Conservation (phyloP, 2,329 filamentous ascomycete genomes). For the Bertia moriformis region DNA sequence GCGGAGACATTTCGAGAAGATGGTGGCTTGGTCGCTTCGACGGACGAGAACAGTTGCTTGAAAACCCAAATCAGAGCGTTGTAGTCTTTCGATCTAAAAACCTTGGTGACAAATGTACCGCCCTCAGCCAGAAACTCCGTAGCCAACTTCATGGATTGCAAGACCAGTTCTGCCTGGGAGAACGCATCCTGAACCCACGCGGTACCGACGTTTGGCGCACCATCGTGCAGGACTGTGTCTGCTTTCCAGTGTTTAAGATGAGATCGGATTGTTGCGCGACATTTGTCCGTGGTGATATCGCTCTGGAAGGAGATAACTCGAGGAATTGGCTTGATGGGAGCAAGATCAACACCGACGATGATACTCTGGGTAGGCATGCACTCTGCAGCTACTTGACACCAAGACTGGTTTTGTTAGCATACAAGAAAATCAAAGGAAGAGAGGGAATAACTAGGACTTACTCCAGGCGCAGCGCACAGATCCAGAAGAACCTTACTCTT, state of each 20-base stretch:
- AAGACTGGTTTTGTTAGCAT: constrained; percentile 44
- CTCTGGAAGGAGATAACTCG: constrained; percentile 84
- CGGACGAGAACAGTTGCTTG: constrained; percentile 87
- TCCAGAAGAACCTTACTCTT: constrained; percentile 92
- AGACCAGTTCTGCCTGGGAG: constrained; percentile 82
- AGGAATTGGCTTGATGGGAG: constrained; percentile 90
- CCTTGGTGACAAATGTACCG: constrained; percentile 90
- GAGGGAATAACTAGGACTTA: constrained; percentile 25
- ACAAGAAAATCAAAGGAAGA: background rate
- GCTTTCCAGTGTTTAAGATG: constrained; percentile 95
- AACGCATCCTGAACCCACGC: constrained; percentile 98
- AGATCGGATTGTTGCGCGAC: constrained; percentile 71
- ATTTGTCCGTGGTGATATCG: constrained; percentile 96
- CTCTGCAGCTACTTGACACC: constrained; percentile 92
- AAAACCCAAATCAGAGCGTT: constrained; percentile 93
- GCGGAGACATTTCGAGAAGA: constrained; percentile 91
- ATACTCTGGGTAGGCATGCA: constrained; percentile 82
- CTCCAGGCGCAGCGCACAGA: constrained; percentile 90
- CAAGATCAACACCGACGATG: constrained; percentile 85
- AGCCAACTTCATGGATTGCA: constrained; percentile 83
- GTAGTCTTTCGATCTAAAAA: constrained; percentile 94
- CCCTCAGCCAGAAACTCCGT: constrained; percentile 83
- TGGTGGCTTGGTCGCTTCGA: constrained; percentile 93
- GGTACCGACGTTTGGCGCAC: constrained; percentile 92
- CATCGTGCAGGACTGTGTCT: constrained; percentile 89